Conservation (phyloP, 805 yeast genomes). For the Ogataea paraovalis region DNA sequence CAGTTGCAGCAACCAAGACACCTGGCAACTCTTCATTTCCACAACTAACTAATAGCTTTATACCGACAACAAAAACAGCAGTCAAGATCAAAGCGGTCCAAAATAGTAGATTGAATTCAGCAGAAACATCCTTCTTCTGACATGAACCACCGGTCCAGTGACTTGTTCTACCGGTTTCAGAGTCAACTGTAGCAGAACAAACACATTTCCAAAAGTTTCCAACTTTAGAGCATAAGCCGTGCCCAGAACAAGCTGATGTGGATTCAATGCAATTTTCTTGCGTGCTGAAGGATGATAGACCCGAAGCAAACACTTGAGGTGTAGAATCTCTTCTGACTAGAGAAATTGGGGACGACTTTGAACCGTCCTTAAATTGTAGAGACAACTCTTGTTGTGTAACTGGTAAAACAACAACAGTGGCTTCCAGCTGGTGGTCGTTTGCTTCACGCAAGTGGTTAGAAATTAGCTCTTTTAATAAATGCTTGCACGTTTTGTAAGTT, state of each 20-base stretch:
- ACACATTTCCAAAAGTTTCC: slow-evolving; percentile 47
- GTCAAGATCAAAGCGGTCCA: slow-evolving; percentile 57
- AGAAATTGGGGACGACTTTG: slow-evolving; percentile 5
- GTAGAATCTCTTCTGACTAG: slow-evolving; percentile 22
- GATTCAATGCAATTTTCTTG: slow-evolving; percentile 44
- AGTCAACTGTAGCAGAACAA: slow-evolving; percentile 43
- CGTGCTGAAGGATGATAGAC: slow-evolving; percentile 34
- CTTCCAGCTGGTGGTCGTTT: slow-evolving; percentile 17
- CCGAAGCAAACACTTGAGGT: slow-evolving; percentile 9
- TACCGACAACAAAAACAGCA: slow-evolving; percentile 44
- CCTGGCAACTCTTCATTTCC: slow-evolving; percentile 68
- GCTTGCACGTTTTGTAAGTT: slow-evolving; percentile 38
- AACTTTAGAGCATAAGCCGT: slow-evolving; percentile 46
- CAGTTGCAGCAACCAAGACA: slow-evolving; percentile 57
- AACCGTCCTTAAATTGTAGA: slow-evolving; percentile 12
- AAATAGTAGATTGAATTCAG: slow-evolving; percentile 62
- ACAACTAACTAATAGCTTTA: slow-evolving; percentile 47
- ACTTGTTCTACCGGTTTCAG: slow-evolving; percentile 41
- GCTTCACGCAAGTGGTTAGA: slow-evolving; percentile 13
- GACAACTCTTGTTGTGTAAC: slow-evolving; percentile 23
- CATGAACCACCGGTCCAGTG: slow-evolving; percentile 59
- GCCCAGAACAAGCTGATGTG: slow-evolving; percentile 49
- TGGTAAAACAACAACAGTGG: slow-evolving; percentile 34
- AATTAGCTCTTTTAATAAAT: slow-evolving; percentile 32
- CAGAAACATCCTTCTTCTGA: slow-evolving; percentile 62